Conservation (phyloP, 2,329 filamentous ascomycete genomes). For the Raffaelea albimanens region DNA sequence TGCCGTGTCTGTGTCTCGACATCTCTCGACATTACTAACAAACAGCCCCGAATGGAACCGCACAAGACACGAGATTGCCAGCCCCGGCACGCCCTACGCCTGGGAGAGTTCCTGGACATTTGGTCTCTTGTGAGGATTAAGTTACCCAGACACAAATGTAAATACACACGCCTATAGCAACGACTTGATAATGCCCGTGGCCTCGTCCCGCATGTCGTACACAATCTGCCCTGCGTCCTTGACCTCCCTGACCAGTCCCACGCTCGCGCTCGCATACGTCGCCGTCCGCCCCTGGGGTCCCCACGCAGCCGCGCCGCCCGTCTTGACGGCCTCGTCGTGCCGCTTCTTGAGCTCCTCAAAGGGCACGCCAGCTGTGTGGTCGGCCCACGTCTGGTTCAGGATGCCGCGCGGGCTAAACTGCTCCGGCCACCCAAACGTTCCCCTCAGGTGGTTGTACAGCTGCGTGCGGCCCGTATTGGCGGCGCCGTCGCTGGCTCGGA, state of each 20-base stretch:
- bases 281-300: constrained; percentile 15
- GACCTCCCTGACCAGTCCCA: constrained; percentile 11
- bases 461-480: constrained; percentile 29
- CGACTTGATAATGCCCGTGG: not conserved
- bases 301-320: constrained; percentile 19
- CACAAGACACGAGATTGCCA: constrained; percentile 28
- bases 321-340: constrained; percentile 26
- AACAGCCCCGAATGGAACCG: constrained; percentile 34
- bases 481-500: constrained; percentile 30
- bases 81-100: constrained; percentile 28
- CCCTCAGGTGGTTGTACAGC: constrained; percentile 34
- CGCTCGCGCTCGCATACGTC: constrained; percentile 12
- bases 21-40: constrained; percentile 11
- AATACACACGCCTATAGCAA: not conserved
- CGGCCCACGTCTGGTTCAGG: constrained; percentile 29
- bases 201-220: constrained; percentile 1
- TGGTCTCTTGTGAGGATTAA: constrained; percentile 12
- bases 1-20: not conserved
- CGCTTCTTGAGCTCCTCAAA: constrained; percentile 31
- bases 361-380: constrained; percentile 27
- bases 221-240: constrained; percentile 5
- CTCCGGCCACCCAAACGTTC: constrained; percentile 32
- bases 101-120: constrained; percentile 38
- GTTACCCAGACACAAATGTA: not conserved
- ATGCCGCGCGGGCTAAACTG: constrained; percentile 29